phyloP scores from a whole-genome alignment of 768 basidiomycete genomes.

The Amanita pseudoporphyria region DNA sequence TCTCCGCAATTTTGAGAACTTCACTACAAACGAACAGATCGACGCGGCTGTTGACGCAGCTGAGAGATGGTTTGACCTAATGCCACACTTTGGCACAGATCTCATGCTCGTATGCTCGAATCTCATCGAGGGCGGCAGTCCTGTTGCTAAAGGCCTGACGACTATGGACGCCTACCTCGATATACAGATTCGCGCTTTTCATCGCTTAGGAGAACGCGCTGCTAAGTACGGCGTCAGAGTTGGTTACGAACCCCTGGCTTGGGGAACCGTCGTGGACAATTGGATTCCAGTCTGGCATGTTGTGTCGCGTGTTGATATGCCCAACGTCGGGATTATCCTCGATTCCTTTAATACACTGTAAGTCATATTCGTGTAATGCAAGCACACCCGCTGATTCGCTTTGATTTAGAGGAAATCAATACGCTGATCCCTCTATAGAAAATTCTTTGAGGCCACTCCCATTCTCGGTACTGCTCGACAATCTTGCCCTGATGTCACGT shows the following conservation, averaged over 20 bases:
- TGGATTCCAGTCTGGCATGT: slow-evolving; percentile 31
- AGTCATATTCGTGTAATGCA: not conserved
- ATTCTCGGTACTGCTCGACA: slow-evolving; percentile 13
- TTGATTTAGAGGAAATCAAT: slow-evolving; percentile 22
- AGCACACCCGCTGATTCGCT: not conserved
- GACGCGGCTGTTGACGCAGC: slow-evolving; percentile 18
- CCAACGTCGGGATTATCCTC: slow-evolving; percentile 28
- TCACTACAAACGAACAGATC: slow-evolving; percentile 16
- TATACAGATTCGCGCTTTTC: slow-evolving; percentile 16
- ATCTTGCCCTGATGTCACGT: slow-evolving; percentile 18
- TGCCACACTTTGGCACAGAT: slow-evolving; percentile 19
- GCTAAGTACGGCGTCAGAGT: slow-evolving; percentile 19
- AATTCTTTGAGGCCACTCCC: slow-evolving; percentile 14
- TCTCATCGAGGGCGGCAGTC: slow-evolving; percentile 14
- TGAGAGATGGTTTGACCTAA: slow-evolving; percentile 21
- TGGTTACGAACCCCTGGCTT: slow-evolving; percentile 24
- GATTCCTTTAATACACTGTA: slow-evolving; percentile 27
- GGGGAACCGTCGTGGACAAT: slow-evolving; percentile 23
- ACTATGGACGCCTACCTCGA: slow-evolving; percentile 19
- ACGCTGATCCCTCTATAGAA: slow-evolving; percentile 24
- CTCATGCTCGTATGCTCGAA: slow-evolving; percentile 28
- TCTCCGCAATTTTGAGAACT: slow-evolving; percentile 27
- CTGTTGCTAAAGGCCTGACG: slow-evolving; percentile 12
- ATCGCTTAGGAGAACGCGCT: slow-evolving; percentile 22
- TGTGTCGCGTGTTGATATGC: slow-evolving; percentile 20